A percentile compares a stretch with the other conserved stretches of the same genome.
phyloP scores from a whole-genome alignment of 1,139 yeast genomes.

The Pichia sp. region DNA sequence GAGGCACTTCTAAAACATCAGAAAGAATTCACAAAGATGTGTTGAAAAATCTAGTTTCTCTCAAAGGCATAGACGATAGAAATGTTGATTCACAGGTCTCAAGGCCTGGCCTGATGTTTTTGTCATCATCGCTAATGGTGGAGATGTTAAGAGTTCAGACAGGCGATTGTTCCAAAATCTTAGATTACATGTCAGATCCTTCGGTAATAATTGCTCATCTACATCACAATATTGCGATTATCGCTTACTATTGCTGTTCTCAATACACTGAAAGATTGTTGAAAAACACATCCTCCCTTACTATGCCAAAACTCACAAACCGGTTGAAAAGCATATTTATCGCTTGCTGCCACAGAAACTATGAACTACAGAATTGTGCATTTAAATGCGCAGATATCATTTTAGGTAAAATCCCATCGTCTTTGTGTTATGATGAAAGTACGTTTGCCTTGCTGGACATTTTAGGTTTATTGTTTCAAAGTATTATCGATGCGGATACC shows the following conservation, averaged over 20 bases:
- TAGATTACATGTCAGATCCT: constrained; percentile 82
- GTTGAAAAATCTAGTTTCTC: constrained; percentile 24
- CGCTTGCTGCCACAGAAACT: constrained; percentile 73
- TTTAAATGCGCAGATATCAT: constrained; percentile 71
- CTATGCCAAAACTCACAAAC: constrained; percentile 57
- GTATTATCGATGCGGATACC: constrained; percentile 81
- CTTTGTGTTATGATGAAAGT: constrained; percentile 70
- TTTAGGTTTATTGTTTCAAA: constrained; percentile 68
- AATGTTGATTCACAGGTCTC: constrained; percentile 49
- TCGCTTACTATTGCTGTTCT: constrained; percentile 57
- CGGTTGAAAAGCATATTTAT: constrained; percentile 69
- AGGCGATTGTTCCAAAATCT: constrained; percentile 74
- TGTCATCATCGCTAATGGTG: constrained; percentile 74
- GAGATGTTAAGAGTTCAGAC: constrained; percentile 75
- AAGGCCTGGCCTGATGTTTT: constrained; percentile 79
- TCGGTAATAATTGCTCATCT: constrained; percentile 69
- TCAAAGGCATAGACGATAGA: constrained; percentile 16
- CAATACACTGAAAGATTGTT: constrained; percentile 45
- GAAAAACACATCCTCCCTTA: constrained; percentile 37
- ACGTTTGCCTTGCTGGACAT: constrained; percentile 78
- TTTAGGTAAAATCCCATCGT: constrained; percentile 67
- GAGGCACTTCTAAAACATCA: constrained; percentile 83
- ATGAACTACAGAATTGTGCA: constrained; percentile 75
- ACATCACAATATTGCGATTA: constrained; percentile 63
- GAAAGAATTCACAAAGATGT: constrained; percentile 71